Conservation (phyloP, 495 filamentous ascomycete genomes). For the Usnea hakonensis region DNA sequence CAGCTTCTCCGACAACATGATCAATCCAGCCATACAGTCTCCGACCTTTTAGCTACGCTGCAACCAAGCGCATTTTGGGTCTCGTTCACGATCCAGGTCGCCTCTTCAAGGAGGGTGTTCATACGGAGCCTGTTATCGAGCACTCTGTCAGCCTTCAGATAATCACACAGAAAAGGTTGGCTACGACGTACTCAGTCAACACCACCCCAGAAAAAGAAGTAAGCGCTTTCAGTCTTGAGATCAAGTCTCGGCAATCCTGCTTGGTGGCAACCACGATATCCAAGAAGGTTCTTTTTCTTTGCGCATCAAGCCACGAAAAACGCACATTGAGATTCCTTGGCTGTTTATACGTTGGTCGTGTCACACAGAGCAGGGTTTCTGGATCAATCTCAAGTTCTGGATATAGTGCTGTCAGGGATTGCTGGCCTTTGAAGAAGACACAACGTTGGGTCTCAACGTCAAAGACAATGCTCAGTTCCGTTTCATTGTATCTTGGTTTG, state of each 20-base stretch:
- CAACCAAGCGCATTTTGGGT: background rate
- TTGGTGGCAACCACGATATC: background rate
- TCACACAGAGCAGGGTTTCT: background rate
- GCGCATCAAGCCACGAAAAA: background rate
- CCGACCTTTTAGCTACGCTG: background rate
- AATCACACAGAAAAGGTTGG: background rate
- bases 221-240: background rate
- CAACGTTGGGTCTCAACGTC: background rate
- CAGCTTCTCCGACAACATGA: background rate
- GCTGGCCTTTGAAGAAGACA: background rate
- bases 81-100: background rate
- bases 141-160: background rate
- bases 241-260: background rate
- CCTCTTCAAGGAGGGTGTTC: background rate
- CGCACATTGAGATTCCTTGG: background rate
- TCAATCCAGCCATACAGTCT: background rate
- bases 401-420: background rate
- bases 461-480: background rate
- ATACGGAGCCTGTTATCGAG: background rate
- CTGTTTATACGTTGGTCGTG: background rate
- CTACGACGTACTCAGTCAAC: background rate
- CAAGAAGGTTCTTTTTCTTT: background rate
- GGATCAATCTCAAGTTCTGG: background rate
- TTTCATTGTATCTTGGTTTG: background rate
- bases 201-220: background rate